Conservation (phyloP, 164 flowering plant species). For the Aristolochia contorta region DNA sequence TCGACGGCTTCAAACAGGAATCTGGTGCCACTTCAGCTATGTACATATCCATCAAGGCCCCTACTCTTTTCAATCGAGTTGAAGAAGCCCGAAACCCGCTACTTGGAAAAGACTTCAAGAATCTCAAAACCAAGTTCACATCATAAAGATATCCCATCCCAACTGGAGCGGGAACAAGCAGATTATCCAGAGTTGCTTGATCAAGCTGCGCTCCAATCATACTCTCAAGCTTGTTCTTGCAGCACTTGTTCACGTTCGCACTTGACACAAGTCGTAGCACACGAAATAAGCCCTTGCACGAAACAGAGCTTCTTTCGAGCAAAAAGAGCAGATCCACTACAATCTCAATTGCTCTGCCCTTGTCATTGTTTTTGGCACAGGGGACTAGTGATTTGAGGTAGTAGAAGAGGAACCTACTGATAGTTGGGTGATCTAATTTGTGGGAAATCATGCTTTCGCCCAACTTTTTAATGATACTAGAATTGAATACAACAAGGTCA, state of each 20-base stretch:
- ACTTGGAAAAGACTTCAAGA: conserved; percentile 40
- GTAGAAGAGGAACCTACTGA: conserved; percentile 49
- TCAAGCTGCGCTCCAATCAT: conserved; percentile 67
- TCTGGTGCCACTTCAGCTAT: conserved; percentile 77
- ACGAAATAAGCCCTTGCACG: conserved; percentile 51
- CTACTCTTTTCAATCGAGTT: conserved; percentile 37
- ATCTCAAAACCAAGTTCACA: conserved; percentile 60
- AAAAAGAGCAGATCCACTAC: conserved; percentile 33
- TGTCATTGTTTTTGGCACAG: conserved; percentile 25
- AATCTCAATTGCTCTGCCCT: conserved; percentile 27
- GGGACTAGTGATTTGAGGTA: conserved; percentile 42
- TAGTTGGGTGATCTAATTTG: conserved; percentile 33
- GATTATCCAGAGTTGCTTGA: conserved; percentile 59
- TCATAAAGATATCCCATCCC: conserved; percentile 42
- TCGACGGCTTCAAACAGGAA: conserved; percentile 45
- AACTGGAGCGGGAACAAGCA: conserved; percentile 57
- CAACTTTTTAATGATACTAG: conserved; percentile 22
- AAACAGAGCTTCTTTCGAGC: conserved; percentile 41
- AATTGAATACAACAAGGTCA: conserved; percentile 38
- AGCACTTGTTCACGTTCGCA: conserved; percentile 28
- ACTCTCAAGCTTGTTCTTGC: conserved; percentile 41
- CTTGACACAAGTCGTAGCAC: conserved; percentile 32
- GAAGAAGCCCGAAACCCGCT: conserved; percentile 17
- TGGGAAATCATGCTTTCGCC: conserved; percentile 31
- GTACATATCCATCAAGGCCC: conserved; percentile 47